Percentiles rank a stretch among this genome's conserved stretches.
Conservation (phyloP, 257 asterid genomes). For the Eustoma russellianum region DNA sequence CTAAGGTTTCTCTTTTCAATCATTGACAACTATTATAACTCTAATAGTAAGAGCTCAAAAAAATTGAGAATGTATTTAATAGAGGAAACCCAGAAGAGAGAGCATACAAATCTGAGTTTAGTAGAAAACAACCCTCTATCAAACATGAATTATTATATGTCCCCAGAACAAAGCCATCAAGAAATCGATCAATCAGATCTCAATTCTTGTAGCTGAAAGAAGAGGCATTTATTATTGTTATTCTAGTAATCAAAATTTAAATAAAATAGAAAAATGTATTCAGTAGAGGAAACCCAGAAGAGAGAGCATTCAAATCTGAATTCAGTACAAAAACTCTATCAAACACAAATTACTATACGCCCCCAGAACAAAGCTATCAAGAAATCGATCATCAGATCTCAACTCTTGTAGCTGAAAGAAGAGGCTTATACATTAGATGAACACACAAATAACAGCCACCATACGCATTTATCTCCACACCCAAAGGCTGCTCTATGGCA, state of each 20-base stretch:
- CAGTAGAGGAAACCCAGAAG: constrained; percentile 41
- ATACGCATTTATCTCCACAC: no score
- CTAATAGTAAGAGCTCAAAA: no score
- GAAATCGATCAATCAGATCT: constrained; percentile 44
- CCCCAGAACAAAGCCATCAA: constrained; percentile 78
- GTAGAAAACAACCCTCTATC: constrained; percentile 15
- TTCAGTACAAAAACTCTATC: constrained; percentile 9
- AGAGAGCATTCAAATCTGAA: constrained; percentile 11
- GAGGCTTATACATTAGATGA: constrained; percentile 25
- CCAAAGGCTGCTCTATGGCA: no score
- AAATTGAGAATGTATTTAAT: constrained; percentile 24
- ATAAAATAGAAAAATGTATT: constrained; percentile 20
- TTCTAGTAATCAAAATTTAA: no score
- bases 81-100: constrained; percentile 44
- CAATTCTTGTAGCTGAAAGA: constrained; percentile 44
- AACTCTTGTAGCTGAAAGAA: constrained; percentile 61
- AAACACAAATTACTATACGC: constrained; percentile 27
- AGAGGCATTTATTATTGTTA: no score
- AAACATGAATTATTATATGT: constrained; percentile 29
- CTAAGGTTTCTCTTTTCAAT: no score
- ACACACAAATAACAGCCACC: neutral
- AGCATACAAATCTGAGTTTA: constrained; percentile 12
- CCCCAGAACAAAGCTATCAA: constrained; percentile 77
- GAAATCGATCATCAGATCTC: constrained; percentile 46
- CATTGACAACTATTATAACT: no score